Percentiles rank a stretch among this genome's conserved stretches.
Evolutionary conservation across 2,329 filamentous ascomycete genomes (phyloP).

Genomic region (Venturia asperata): DNA sequence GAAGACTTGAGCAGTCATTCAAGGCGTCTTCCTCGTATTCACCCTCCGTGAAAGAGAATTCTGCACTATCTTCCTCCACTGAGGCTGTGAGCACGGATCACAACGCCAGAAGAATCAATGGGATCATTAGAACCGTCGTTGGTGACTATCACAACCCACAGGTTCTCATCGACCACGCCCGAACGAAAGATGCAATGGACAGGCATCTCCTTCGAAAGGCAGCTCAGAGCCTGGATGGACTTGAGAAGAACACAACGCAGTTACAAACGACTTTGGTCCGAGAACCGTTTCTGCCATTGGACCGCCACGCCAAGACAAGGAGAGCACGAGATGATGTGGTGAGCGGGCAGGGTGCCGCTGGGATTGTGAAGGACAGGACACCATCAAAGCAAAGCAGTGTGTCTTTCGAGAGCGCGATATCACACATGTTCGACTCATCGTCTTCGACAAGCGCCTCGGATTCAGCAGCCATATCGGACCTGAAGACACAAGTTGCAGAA

Average conservation of each 20-base stretch:
- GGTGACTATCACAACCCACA: not conserved
- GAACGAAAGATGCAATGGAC: not conserved
- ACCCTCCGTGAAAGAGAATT: not conserved
- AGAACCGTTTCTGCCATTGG: not conserved
- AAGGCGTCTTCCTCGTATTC: not conserved
- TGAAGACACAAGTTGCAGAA: not conserved
- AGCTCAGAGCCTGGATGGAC: not conserved
- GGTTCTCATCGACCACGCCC: not conserved
- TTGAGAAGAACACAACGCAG: not conserved
- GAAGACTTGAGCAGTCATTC: not conserved
- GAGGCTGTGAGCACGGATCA: not conserved
- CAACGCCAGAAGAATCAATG: not conserved
- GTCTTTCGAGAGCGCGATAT: not conserved
- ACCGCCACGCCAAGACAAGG: not conserved
- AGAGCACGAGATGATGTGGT: not conserved
- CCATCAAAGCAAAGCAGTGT: not conserved
- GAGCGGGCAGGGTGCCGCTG: not conserved
- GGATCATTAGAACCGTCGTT: not conserved
- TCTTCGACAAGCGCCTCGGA: not conserved
- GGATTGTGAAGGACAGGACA: not conserved
- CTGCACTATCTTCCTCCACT: not conserved
- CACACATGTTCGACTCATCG: not conserved
- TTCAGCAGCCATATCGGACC: conserved; percentile 3
- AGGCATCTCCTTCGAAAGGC: not conserved
- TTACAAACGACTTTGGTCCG: not conserved